Percentiles rank a stretch among this genome's conserved stretches.
phyloP scores from a whole-genome alignment of 2,329 filamentous ascomycete species.

The Rutstroemia sp. region DNA sequence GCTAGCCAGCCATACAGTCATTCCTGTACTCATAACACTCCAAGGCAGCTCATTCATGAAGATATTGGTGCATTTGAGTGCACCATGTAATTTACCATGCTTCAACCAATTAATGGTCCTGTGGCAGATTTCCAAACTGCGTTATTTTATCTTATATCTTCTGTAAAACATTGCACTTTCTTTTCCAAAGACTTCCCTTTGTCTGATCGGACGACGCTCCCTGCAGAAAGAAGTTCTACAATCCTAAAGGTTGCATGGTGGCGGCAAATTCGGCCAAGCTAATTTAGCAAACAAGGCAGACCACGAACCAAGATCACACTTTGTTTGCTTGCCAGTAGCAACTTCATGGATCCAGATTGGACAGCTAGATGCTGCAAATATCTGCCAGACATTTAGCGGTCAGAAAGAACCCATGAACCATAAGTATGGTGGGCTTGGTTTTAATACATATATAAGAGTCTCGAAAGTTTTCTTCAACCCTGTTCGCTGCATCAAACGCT shows the following conservation, averaged over 20 bases:
- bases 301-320: background rate
- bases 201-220: background rate
- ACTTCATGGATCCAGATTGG: background rate
- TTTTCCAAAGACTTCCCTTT: background rate
- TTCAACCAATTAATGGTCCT: background rate
- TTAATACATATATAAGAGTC: background rate
- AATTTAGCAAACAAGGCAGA: background rate
- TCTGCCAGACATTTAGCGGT: background rate
- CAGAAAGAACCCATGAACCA: background rate
- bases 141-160: background rate
- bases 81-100: background rate
- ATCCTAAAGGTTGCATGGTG: background rate
- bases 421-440: background rate
- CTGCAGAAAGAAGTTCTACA: constrained; percentile 2
- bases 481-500: constrained; percentile 1
- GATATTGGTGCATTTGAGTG: background rate
- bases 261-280: background rate
- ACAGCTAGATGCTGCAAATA: background rate
- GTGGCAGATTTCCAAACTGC: background rate
- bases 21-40: background rate
- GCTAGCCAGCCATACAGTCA: background rate
- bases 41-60: background rate
- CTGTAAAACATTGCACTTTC: background rate
- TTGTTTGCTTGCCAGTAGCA: background rate
- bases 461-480: background rate